Base-by-base conservation (phyloP, 73 alveolate genomes). In the Paraurostyla sp. region DNA sequence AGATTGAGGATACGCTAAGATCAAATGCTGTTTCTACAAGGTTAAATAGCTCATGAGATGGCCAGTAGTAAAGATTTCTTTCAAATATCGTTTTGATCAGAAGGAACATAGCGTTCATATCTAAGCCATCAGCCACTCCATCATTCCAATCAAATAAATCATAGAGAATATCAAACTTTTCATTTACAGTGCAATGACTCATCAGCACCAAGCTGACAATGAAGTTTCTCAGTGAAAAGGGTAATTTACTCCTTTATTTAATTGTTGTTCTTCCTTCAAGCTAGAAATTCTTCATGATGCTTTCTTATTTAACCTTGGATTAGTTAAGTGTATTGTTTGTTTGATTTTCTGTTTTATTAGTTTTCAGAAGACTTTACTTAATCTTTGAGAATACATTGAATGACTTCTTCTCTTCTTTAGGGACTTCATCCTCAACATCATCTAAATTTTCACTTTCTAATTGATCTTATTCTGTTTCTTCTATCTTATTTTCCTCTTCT, bases 71-170 rank as follows among this genome's bases (percentile, higher is more conserved):
- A 18, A 89, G 65, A 59, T 89, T 89, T 51, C 94, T 78, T 32
- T 60, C 88, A 29, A 80, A 57, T n/a, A 89, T 46, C 18, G 92
- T 89, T 49, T 60, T 43, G 6, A 78, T 43, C 56, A 89, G 45
- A 29, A 38, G 22, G 22, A 76, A 32, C 59, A 89, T 40, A 0
- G 88, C 49, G 33, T 52, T 52, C 75, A 35, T 46, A 49, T 78
- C 91, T 0, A 89, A 32, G 13, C 94, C 94, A 49, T 89, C 94
- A 11, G 88, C 91, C 18, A 56, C 91, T 4, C 94, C 94, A 42
- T 89, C 94, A 36, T 89, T 87, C 94, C 94, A 89, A 60, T 89
- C 94, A 59, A 89, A 89, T 7, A 89, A 25, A 76, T 89, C 89
- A 51, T 69, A 89, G 40, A 89, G 71, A 29, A 89, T 36, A n/a